Percentiles rank a stretch among this genome's conserved stretches.
Evolutionary conservation across 805 yeast genomes (phyloP).

Genomic region (Cyberlindnera euphorbiae): DNA sequence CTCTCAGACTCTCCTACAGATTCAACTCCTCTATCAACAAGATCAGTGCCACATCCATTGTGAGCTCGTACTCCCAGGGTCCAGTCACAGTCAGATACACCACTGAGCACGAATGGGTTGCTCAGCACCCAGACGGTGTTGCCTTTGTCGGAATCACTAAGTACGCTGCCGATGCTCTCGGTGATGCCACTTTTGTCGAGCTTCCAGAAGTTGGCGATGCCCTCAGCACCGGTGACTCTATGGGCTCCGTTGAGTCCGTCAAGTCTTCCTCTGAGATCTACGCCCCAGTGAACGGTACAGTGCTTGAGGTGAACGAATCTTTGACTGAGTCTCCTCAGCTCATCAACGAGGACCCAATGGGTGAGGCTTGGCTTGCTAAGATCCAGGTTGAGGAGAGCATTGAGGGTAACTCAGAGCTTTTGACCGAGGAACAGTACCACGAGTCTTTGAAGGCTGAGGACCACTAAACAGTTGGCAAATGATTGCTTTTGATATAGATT

Average conservation of each 20-base stretch:
- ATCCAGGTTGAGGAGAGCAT: slow-evolving; percentile 48
- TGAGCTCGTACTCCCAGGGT: slow-evolving; percentile 21
- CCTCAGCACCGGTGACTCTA: slow-evolving; percentile 67
- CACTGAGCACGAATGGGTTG: slow-evolving; percentile 92
- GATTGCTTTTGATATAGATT: too few species aligned
- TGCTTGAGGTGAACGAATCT: slow-evolving; percentile 63
- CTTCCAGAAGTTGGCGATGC: slow-evolving; percentile 68
- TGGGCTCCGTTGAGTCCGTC: slow-evolving; percentile 93
- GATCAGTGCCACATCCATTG: slow-evolving; percentile 20
- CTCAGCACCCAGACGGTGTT: slow-evolving; percentile 74
- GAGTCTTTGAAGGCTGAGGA: slow-evolving; percentile 22
- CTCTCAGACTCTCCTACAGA: slow-evolving; percentile 23
- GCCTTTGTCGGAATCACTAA: slow-evolving; percentile 90
- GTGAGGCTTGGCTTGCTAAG: slow-evolving; percentile 90
- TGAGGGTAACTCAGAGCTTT: slow-evolving; percentile 48
- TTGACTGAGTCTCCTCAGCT: slow-evolving; percentile 70
- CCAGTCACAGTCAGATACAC: slow-evolving; percentile 56
- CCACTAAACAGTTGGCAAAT: slow-evolving; percentile 3
- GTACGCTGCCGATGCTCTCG: slow-evolving; percentile 94
- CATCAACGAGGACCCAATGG: slow-evolving; percentile 86
- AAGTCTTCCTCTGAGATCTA: slow-evolving; percentile 92
- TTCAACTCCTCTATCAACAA: slow-evolving; percentile 20
- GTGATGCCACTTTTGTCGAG: slow-evolving; percentile 94
- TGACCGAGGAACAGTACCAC: slow-evolving; percentile 47
- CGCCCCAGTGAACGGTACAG: slow-evolving; percentile 76